Conservation (phyloP, 495 filamentous ascomycete species). For the Podospora appendiculata region DNA sequence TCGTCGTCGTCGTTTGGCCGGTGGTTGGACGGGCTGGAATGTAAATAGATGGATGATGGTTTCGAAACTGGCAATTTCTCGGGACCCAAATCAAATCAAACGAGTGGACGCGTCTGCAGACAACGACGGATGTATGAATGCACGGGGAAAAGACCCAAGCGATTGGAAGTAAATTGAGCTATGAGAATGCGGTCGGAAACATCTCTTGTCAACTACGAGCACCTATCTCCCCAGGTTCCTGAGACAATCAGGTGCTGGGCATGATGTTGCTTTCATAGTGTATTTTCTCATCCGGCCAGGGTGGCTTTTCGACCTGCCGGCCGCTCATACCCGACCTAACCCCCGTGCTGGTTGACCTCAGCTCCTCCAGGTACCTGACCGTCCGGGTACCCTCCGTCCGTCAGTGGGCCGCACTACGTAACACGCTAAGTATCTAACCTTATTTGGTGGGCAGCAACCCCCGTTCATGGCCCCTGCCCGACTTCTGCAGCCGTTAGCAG, state of each 20-base stretch:
- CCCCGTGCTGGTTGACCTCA: not conserved
- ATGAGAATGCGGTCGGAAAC: too few species aligned
- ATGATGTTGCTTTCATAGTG: too few species aligned
- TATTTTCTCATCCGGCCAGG: conserved; percentile 4
- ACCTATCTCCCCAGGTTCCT: too few species aligned
- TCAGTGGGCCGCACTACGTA: not conserved
- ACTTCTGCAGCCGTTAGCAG: not conserved
- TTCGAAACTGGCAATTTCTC: too few species aligned
- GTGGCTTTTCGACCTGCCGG: conserved; percentile 14
- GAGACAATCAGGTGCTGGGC: too few species aligned
- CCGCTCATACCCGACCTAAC: not conserved
- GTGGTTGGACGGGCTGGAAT: not conserved
- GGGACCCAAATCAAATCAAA: not conserved
- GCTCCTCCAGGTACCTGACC: not conserved
- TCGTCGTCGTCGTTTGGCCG: not conserved
- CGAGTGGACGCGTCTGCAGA: not conserved
- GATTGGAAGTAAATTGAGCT: too few species aligned
- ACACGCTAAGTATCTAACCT: conserved; percentile 1
- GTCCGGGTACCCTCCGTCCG: too few species aligned
- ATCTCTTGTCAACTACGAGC: too few species aligned
- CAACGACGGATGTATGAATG: too few species aligned
- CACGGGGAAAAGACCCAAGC: too few species aligned
- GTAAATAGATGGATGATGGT: too few species aligned
- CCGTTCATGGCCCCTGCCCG: not conserved
- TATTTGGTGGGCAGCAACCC: not conserved